These are phyloP conservation scores for Candida pseudoglaebosa DNA, from an alignment of 805 yeast genomes.

Conservation along the genomic window DNA sequence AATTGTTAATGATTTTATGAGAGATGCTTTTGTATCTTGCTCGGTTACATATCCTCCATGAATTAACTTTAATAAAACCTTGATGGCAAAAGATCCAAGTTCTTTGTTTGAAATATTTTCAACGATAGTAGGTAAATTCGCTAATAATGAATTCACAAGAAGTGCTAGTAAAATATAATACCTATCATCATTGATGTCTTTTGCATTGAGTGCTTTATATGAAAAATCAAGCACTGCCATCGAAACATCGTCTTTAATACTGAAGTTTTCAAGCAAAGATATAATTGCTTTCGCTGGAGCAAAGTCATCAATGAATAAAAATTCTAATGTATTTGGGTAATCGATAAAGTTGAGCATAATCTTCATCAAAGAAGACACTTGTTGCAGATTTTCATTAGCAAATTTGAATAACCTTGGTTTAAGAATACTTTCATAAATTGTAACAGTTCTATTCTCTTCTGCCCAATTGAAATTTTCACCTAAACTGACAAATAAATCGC, in stretches of 20 bases:
- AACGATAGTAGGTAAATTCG: slow-evolving; percentile 48
- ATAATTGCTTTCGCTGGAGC: slow-evolving; percentile 55
- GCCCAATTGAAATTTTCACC: slow-evolving; percentile 57
- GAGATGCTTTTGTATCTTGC: slow-evolving; percentile 46
- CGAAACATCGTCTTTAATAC: slow-evolving; percentile 64
- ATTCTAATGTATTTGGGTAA: slow-evolving; percentile 39
- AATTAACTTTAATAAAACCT: slow-evolving; percentile 48
- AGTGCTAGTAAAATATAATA: slow-evolving; percentile 49
- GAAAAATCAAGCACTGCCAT: slow-evolving; percentile 53
- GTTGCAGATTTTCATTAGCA: slow-evolving; percentile 75
- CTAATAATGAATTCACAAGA: slow-evolving; percentile 55
- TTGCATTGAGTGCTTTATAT: slow-evolving; percentile 36
- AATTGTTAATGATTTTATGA: slow-evolving; percentile 54
- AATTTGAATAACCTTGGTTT: slow-evolving; percentile 64
- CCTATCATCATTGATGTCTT: slow-evolving; percentile 30
- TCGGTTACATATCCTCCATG: slow-evolving; percentile 57
- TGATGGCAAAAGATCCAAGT: slow-evolving; percentile 50
- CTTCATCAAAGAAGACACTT: slow-evolving; percentile 72
- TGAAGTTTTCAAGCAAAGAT: slow-evolving; percentile 44
- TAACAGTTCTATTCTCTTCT: slow-evolving; percentile 29
- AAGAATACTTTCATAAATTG: slow-evolving; percentile 53
- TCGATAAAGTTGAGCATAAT: slow-evolving; percentile 56
- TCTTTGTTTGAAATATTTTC: slow-evolving; percentile 38
- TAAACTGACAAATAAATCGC: slow-evolving; percentile 49
- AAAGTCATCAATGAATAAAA: slow-evolving; percentile 53